These are phyloP conservation scores for Mortierella sp. DNA, from an alignment of 371 early-diverging fungal species.

Conservation along the genomic window DNA sequence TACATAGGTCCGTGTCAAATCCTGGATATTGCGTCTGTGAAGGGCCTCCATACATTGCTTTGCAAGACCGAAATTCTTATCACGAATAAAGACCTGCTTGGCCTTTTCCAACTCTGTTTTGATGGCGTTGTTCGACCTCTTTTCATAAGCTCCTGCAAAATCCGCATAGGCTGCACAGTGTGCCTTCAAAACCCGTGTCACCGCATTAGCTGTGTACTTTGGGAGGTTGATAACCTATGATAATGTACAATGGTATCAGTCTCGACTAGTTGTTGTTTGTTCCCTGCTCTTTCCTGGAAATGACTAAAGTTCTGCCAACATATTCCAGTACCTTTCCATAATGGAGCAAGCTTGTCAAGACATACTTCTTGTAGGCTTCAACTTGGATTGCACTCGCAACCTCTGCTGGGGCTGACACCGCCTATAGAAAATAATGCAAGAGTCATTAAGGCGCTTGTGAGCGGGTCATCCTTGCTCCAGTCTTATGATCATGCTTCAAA, in stretches of 20 bases:
- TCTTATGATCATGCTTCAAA: neutral
- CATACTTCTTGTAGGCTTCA: slow-evolving; percentile 78
- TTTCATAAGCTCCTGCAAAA: slow-evolving; percentile 69
- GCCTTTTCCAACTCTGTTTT: slow-evolving; percentile 24
- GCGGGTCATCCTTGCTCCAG: too few relatives aligned
- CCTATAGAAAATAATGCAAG: slow-evolving; percentile 53
- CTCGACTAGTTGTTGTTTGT: neutral
- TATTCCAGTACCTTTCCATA: slow-evolving; percentile 58
- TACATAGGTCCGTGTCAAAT: slow-evolving; percentile 80
- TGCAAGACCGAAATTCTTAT: slow-evolving; percentile 76
- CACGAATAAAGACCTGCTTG: slow-evolving; percentile 52
- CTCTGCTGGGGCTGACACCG: slow-evolving; percentile 70
- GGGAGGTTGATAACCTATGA: slow-evolving; percentile 59
- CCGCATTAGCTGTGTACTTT: slow-evolving; percentile 67
- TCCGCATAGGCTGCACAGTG: slow-evolving; percentile 63
- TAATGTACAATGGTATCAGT: neutral
- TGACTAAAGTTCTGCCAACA: neutral
- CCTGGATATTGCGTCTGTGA: slow-evolving; percentile 69
- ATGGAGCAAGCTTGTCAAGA: slow-evolving; percentile 70
- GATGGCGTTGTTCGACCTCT: slow-evolving; percentile 39
- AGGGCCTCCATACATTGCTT: slow-evolving; percentile 73
- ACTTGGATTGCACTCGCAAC: slow-evolving; percentile 80
- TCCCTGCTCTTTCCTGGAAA: too few relatives aligned
- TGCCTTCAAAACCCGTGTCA: slow-evolving; percentile 61
- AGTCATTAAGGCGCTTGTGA: too few relatives aligned